Evolutionary conservation across 805 yeast species (phyloP).

Genomic region (Alloascoidea africana): DNA sequence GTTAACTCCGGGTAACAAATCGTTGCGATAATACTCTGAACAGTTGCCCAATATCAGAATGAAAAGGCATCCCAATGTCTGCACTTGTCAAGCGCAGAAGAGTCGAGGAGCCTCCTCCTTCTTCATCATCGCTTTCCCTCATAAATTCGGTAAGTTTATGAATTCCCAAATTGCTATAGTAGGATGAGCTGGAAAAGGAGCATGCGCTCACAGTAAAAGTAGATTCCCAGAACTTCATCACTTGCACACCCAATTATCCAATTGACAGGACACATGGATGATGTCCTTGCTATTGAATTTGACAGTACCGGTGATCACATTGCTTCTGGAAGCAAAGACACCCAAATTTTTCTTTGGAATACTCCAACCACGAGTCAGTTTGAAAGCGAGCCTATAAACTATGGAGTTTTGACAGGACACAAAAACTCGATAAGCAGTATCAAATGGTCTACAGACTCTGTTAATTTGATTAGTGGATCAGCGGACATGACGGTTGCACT

Average conservation of each 20-base stretch:
- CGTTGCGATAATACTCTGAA: too few species aligned
- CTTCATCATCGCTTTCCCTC: neutral
- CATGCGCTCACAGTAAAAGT: neutral
- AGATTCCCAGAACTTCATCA: neutral
- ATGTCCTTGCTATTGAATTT: conserved; percentile 38
- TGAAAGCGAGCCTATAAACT: conserved; percentile 20
- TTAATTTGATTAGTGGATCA: conserved; percentile 30
- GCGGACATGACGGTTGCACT: conserved; percentile 47
- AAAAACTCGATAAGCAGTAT: conserved; percentile 50
- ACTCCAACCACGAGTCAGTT: conserved; percentile 16
- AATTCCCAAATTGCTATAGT: neutral
- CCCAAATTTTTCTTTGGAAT: conserved; percentile 24
- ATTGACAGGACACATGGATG: conserved; percentile 31
- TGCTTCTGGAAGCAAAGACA: conserved; percentile 52
- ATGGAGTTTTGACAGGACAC: conserved; percentile 36
- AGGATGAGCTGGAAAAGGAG: neutral
- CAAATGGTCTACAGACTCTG: conserved; percentile 34
- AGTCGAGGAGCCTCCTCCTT: neutral
- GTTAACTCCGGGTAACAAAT: too few species aligned
- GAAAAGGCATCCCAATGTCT: too few species aligned
- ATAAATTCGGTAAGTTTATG: neutral
- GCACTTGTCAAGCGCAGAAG: neutral
- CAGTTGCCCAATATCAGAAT: too few species aligned
- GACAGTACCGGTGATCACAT: conserved; percentile 32
- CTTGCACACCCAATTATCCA: neutral